A percentile compares a stretch with the other conserved stretches of the same genome.
phyloP scores from a whole-genome alignment of 306 rosid species.

The Astragalus glycyphyllos region DNA sequence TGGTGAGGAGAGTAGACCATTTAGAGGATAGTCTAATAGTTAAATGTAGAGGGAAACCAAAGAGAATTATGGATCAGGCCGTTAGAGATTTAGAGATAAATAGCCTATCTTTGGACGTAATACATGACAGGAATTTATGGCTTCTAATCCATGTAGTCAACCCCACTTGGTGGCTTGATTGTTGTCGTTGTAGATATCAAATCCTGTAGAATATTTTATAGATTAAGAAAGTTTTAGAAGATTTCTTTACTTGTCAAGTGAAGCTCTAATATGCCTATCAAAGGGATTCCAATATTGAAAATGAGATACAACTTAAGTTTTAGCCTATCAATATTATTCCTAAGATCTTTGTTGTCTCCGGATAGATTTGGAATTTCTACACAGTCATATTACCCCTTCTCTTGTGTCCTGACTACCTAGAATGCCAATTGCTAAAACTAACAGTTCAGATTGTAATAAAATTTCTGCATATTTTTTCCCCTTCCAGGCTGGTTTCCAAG shows the following conservation, averaged over 20 bases:
- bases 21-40: slow-evolving; percentile 4
- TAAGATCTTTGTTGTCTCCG: slow-evolving; percentile 11
- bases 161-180: not conserved
- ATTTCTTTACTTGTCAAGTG: slow-evolving; percentile 16
- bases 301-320: slow-evolving; percentile 24
- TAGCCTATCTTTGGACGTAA: not conserved
- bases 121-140: not conserved
- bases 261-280: slow-evolving; percentile 28
- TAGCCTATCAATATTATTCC: slow-evolving; percentile 11
- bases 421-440: slow-evolving; percentile 26
- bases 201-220: not conserved
- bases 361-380: slow-evolving; percentile 12
- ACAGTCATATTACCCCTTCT: not conserved
- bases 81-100: not conserved
- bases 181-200: not conserved
- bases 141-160: not conserved
- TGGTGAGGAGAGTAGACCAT: not conserved
- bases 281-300: slow-evolving; percentile 15
- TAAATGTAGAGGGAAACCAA: not conserved
- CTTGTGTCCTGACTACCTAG: slow-evolving; percentile 17
- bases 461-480: slow-evolving; percentile 32
- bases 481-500: slow-evolving; percentile 80
- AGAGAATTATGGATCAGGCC: not conserved
- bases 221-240: slow-evolving; percentile 17
- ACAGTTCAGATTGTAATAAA: slow-evolving; percentile 23